Base-by-base conservation (phyloP, 345 rosid genomes). In the Salix arbutifolia region DNA sequence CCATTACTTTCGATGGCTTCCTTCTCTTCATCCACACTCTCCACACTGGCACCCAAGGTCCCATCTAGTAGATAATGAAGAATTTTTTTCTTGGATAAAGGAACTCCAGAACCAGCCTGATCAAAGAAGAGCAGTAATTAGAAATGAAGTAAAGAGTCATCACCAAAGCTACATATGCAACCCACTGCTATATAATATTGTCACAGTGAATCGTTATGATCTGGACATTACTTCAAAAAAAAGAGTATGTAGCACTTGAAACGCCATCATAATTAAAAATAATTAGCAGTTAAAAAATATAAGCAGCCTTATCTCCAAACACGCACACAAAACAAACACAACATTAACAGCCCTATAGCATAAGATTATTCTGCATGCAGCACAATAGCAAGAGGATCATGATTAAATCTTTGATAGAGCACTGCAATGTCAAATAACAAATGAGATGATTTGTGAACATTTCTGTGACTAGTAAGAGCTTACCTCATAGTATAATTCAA, bases 401-500 rank as follows among this genome's bases (percentile, higher is more conserved):
- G 73, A 48, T 28, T 21, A 70, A 16, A 48, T 70, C 40, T 48
- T 70, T 30, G 16, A 9, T 18, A 38, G 52, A 16, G 10, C 46
- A 42, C 46, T 42, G 46, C 46, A 42, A 42, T 42, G 18, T 14
- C 5, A 3, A 46, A 46, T 13, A 14, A 46, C 52, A 46, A 14
- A 3, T 46, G 52, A 46, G 18, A 46, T 46, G 18, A 46, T 46
- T 46, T 46, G 52, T 14, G 17, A 14, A 5, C 18, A 12, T 16
- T 46, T 16, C 52, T 12, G 14, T 46, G 52, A 60, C 25, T 53
- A 4, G 28, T n/a, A 64, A 78, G 38, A 23, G 74, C 78, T 76
- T 87, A 95, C 99, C 96, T 93, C 96, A 65, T 89, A 93, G 85
- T 90, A 91, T 48, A 95, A 78, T 86, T 95, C 96, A 80, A 95